A percentile compares a stretch with the other conserved stretches of the same genome.
Evolutionary conservation across 2,329 filamentous ascomycete species (phyloP).

Genomic region (Nemania diffusa): DNA sequence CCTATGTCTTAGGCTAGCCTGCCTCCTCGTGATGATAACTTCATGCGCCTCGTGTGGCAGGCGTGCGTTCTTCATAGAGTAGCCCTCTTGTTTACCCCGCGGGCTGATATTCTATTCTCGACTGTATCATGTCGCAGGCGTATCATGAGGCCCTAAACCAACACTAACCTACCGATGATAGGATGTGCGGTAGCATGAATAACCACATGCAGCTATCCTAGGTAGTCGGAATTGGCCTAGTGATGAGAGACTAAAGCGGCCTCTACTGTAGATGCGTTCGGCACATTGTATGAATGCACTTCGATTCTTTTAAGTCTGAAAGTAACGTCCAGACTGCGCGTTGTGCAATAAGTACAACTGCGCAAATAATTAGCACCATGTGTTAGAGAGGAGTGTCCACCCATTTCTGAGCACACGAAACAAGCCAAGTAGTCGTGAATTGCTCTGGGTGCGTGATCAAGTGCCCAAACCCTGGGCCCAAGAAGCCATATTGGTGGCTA

Average conservation of each 20-base stretch:
- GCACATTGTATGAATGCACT: not conserved
- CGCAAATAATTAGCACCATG: not conserved
- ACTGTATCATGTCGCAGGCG: no score
- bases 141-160: not conserved
- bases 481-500: not conserved
- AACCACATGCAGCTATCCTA: not conserved
- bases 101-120: not conserved
- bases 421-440: not conserved
- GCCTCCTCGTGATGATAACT: not conserved
- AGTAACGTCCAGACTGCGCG: not conserved
- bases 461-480: not conserved
- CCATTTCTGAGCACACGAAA: not conserved
- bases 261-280: not conserved
- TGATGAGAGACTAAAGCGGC: not conserved
- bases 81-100: not conserved
- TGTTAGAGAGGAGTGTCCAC: not conserved
- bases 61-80: not conserved
- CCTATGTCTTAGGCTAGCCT: not conserved
- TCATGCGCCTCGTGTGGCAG: not conserved
- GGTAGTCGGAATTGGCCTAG: not conserved
- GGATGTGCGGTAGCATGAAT: not conserved
- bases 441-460: not conserved
- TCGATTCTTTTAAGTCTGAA: not conserved
- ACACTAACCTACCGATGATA: not conserved
- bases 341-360: not conserved